phyloP scores from a whole-genome alignment of 805 yeast species.

The Pichia nanzhaoensis region DNA sequence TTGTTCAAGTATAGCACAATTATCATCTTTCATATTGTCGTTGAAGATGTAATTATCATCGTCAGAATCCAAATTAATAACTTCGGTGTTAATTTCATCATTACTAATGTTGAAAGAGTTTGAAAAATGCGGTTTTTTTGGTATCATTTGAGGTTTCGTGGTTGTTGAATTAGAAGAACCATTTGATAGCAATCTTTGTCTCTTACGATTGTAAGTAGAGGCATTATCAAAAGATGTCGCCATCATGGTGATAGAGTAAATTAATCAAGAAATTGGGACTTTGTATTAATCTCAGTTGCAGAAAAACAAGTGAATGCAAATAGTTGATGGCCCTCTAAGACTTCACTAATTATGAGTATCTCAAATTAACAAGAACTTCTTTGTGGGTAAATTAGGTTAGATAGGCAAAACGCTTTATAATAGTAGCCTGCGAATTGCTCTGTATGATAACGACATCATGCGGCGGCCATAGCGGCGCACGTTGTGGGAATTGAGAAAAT shows the following conservation, averaged over 20 bases:
- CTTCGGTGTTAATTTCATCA: conserved; percentile 16
- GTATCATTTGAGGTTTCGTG: conserved; percentile 9
- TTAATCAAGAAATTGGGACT: too few species aligned
- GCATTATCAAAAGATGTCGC: neutral
- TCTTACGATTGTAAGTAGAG: conserved; percentile 6
- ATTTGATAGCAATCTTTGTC: conserved; percentile 10
- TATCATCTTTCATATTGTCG: neutral
- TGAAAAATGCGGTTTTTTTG: conserved; percentile 11
- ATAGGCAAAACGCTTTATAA: too few species aligned
- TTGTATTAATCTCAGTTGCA: too few species aligned
- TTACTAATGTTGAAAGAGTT: conserved; percentile 2
- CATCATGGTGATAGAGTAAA: neutral
- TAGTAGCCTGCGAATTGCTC: too few species aligned
- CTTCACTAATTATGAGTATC: too few species aligned
- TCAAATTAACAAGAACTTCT: too few species aligned
- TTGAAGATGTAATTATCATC: conserved; percentile 31
- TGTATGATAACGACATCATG: too few species aligned
- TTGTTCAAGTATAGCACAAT: neutral
- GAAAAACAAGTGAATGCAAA: too few species aligned
- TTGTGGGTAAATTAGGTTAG: too few species aligned
- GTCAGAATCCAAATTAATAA: conserved; percentile 37
- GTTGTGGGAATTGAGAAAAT: too few species aligned
- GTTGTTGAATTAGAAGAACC: conserved; percentile 7
- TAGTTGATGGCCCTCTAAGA: too few species aligned
- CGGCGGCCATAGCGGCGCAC: neutral